A percentile compares a stretch with the other conserved stretches of the same genome.
Conservation (phyloP, 306 rosid species). For the Canavalia ensiformis region DNA sequence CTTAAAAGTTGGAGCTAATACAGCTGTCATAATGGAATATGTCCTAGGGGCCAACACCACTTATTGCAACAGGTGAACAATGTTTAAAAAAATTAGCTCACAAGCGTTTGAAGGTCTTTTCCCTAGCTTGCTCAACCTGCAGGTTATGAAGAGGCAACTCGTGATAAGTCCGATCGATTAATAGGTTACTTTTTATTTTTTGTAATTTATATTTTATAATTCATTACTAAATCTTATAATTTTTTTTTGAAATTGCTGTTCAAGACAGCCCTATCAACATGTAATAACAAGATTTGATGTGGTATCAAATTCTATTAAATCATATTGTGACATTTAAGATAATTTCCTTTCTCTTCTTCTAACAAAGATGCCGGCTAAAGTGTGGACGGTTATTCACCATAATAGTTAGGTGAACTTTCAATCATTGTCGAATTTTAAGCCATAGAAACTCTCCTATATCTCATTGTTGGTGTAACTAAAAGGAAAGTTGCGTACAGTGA, state of each 20-base stretch:
- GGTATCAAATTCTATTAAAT: not conserved
- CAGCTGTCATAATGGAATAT: too few species aligned
- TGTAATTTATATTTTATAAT: too few species aligned
- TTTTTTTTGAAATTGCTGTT: not conserved
- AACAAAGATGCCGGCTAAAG: not conserved
- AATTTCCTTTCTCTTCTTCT: not conserved
- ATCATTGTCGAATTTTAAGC: not conserved
- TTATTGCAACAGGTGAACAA: too few species aligned
- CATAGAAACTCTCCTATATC: not conserved
- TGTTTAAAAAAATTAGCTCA: too few species aligned
- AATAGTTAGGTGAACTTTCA: slow-evolving; percentile 9
- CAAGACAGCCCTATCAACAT: not conserved
- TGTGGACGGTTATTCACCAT: not conserved
- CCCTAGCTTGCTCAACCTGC: too few species aligned
- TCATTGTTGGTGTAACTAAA: not conserved
- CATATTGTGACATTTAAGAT: not conserved
- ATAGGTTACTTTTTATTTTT: too few species aligned
- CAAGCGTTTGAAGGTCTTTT: too few species aligned
- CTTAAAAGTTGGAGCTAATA: too few species aligned
- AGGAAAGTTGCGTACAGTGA: not conserved
- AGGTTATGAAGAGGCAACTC: too few species aligned
- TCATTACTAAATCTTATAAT: too few species aligned
- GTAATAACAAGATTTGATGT: not conserved
- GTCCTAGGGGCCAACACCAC: too few species aligned
- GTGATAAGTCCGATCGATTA: too few species aligned